Conservation (phyloP, 1,139 yeast species). For the Debaryomyces fabryi region DNA sequence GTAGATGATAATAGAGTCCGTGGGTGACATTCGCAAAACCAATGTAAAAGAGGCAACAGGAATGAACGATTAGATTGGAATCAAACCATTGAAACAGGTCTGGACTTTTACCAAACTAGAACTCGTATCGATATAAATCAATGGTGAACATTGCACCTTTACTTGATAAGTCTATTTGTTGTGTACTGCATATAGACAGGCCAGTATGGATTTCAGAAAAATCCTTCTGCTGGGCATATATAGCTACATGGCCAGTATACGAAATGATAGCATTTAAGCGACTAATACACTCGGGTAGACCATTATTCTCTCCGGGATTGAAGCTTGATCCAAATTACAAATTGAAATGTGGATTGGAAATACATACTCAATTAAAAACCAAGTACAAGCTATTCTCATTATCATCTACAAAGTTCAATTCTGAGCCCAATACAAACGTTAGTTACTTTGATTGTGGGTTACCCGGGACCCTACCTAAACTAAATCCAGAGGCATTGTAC, state of each 20-base stretch:
- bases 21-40: too few relatives aligned
- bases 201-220: not conserved
- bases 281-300: conserved; percentile 5
- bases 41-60: too few relatives aligned
- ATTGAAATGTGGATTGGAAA: conserved; percentile 87
- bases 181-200: conserved; percentile 1
- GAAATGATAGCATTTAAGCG: conserved; percentile 8
- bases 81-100: too few relatives aligned
- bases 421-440: conserved; percentile 67
- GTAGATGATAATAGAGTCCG: too few relatives aligned
- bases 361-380: conserved; percentile 87
- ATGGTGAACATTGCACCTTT: too few relatives aligned
- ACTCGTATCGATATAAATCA: too few relatives aligned
- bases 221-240: not conserved
- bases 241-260: not conserved
- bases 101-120: too few relatives aligned
- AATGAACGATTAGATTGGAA: too few relatives aligned
- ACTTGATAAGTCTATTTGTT: not conserved
- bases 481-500: conserved; percentile 75
- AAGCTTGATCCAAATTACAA: conserved; percentile 17
- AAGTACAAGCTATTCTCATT: conserved; percentile 72
- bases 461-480: conserved; percentile 90
- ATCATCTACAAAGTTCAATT: conserved; percentile 51
- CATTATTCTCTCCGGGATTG: not conserved
- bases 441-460: conserved; percentile 83